Evolutionary conservation across 2,329 filamentous ascomycete genomes (phyloP).

Genomic region (Pestalotiopsis sp.): DNA sequence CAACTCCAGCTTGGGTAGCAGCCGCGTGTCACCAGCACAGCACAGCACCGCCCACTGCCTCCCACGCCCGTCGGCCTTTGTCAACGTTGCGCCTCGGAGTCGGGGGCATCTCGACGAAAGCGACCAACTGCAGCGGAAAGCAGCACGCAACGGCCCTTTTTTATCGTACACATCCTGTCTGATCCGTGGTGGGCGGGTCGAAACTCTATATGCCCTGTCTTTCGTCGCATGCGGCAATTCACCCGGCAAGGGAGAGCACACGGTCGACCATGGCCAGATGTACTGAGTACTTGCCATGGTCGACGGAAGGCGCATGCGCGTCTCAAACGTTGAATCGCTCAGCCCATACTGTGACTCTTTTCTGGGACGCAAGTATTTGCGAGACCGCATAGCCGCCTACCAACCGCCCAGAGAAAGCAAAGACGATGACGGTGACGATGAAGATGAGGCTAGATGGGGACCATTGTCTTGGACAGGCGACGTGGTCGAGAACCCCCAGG

Average conservation of each 20-base stretch:
- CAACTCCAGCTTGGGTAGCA: not conserved
- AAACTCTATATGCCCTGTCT: conserved; percentile 2
- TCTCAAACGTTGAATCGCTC: not conserved
- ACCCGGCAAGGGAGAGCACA: not conserved
- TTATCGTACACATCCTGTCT: not conserved
- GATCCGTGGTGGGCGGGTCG: not conserved
- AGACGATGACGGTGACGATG: not conserved
- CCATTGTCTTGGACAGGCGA: not conserved
- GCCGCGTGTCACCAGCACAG: not conserved
- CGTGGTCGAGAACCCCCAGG: not conserved
- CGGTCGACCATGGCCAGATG: not conserved
- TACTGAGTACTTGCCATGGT: conserved; percentile 5
- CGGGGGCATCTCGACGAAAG: not conserved
- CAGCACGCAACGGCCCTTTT: not conserved
- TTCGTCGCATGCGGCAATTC: not conserved
- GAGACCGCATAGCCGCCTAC: not conserved
- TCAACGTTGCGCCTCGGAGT: not conserved
- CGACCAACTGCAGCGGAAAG: not conserved
- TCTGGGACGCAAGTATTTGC: not conserved
- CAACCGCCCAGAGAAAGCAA: too few relatives aligned
- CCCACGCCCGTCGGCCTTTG: not conserved
- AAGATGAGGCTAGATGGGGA: not conserved
- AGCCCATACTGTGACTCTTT: not conserved
- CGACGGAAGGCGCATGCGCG: not conserved
- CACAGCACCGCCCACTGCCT: not conserved